A percentile compares a stretch with the other conserved stretches of the same genome.
These are phyloP conservation scores for Pezicula carpinea DNA, from an alignment of 2,329 filamentous ascomycete species.

Conservation along the genomic window DNA sequence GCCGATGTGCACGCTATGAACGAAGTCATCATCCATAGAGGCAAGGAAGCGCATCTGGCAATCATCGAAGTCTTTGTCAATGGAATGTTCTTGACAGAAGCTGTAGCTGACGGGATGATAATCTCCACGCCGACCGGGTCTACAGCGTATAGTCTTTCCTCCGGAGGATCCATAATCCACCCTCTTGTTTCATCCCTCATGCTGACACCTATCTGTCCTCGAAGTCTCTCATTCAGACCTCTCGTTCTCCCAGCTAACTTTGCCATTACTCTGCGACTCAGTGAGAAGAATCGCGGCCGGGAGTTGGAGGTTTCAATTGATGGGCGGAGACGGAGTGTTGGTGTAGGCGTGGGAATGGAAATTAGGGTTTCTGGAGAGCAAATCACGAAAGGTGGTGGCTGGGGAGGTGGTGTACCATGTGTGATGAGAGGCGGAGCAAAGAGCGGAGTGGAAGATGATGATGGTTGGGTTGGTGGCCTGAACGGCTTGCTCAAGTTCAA, in stretches of 20 bases:
- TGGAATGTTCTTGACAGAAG: constrained; percentile 84
- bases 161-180: constrained; percentile 89
- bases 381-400: constrained; percentile 48
- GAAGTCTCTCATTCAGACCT: constrained; percentile 87
- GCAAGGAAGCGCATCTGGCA: constrained; percentile 82
- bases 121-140: constrained; percentile 91
- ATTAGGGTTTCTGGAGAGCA: constrained; percentile 85
- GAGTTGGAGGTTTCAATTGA: constrained; percentile 79
- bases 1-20: constrained; percentile 70
- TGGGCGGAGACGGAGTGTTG: constrained; percentile 60
- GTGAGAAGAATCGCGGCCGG: constrained; percentile 71
- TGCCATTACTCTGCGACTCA: constrained; percentile 75
- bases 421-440: constrained; percentile 62
- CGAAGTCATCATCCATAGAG: constrained; percentile 89
- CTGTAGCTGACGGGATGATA: constrained; percentile 91
- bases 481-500: constrained; percentile 97
- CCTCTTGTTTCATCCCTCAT: constrained; percentile 84
- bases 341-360: constrained; percentile 72
- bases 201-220: constrained; percentile 89
- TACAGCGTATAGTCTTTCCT: constrained; percentile 91
- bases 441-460: constrained; percentile 58
- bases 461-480: constrained; percentile 93
- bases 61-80: constrained; percentile 90
- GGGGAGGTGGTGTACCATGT: constrained; percentile 83
- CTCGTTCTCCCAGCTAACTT: constrained; percentile 84